These are phyloP conservation scores for Lycium ferocissimum DNA, from an alignment of 257 asterid species.

Conservation along the genomic window DNA sequence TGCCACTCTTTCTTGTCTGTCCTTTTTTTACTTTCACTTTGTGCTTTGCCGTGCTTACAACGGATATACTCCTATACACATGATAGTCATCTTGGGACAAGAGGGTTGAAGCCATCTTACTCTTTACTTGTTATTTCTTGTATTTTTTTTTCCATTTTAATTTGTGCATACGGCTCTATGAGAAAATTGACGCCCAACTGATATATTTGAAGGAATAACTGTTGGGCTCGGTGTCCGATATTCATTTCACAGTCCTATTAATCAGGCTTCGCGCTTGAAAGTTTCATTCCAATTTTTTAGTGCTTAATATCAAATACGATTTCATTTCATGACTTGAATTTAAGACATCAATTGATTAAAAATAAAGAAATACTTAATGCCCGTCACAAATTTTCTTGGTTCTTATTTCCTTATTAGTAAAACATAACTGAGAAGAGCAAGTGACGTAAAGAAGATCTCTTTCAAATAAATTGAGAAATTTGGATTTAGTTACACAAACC, in stretches of 20 bases:
- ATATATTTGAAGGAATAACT: not conserved
- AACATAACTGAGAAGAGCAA: not conserved
- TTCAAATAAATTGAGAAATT: not conserved
- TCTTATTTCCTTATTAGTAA: not conserved
- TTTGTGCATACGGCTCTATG: too few species aligned
- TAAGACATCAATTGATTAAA: not conserved
- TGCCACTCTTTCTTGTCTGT: constrained; percentile 26
- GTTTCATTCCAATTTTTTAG: not conserved
- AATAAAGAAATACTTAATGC: not conserved
- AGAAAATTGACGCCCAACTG: too few species aligned
- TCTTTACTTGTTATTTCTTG: too few species aligned
- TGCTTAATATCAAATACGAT: not conserved
- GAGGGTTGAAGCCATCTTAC: too few species aligned
- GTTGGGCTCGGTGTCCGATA: not conserved
- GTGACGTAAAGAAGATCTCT: not conserved
- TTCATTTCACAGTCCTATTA: not conserved
- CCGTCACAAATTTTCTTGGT: fast-evolving
- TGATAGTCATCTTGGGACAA: too few species aligned
- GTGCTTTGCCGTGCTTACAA: constrained; percentile 13
- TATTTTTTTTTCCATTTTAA: too few species aligned
- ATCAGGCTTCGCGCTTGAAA: not conserved
- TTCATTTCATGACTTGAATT: not conserved
- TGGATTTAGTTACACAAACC: not conserved
- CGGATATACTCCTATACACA: not conserved
- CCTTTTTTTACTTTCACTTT: not conserved